A percentile compares a stretch with the other conserved stretches of the same genome.
Evolutionary conservation across 2,329 filamentous ascomycete species (phyloP).

Genomic region (Raffaelea albimanens): DNA sequence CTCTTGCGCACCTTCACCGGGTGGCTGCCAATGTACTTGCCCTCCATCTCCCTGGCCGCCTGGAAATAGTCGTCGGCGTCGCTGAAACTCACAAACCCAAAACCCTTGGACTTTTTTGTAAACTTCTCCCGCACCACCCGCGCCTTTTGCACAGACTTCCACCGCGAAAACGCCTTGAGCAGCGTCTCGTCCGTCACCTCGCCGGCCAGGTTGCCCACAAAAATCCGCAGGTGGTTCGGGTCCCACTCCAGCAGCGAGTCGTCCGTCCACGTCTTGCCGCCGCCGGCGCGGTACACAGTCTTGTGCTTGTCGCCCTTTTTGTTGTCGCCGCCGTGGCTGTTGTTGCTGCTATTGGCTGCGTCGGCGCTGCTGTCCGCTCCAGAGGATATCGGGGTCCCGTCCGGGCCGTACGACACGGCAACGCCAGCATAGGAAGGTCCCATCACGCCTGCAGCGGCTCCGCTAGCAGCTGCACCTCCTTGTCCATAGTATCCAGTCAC

Average conservation of each 20-base stretch:
- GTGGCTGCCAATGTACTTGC: conserved; percentile 98
- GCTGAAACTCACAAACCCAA: conserved; percentile 91
- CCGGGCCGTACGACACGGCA: conserved; percentile 13
- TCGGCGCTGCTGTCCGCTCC: not conserved
- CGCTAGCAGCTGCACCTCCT: not conserved
- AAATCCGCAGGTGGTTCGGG: conserved; percentile 84
- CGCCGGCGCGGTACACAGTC: conserved; percentile 81
- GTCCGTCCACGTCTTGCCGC: conserved; percentile 89
- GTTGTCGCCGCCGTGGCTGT: conserved; percentile 24
- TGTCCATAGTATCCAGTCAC: not conserved
- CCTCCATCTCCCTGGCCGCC: conserved; percentile 95
- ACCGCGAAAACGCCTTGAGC: conserved; percentile 85
- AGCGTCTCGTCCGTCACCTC: conserved; percentile 96
- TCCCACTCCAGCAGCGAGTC: conserved; percentile 89
- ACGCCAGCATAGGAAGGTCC: too few species aligned
- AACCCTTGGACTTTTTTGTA: conserved; percentile 92
- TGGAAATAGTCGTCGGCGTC: conserved; percentile 95
- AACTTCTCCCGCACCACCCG: conserved; percentile 92
- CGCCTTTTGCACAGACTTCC: conserved; percentile 82
- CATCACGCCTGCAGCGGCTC: conserved; percentile 4
- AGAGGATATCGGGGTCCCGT: conserved; percentile 17
- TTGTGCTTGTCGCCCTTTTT: conserved; percentile 55
- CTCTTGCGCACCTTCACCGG: conserved; percentile 80
- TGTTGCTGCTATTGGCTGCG: conserved; percentile 5
- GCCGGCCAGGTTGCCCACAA: conserved; percentile 92